Conservation (phyloP, 495 filamentous ascomycete genomes). For the Neurospora intermedia region DNA sequence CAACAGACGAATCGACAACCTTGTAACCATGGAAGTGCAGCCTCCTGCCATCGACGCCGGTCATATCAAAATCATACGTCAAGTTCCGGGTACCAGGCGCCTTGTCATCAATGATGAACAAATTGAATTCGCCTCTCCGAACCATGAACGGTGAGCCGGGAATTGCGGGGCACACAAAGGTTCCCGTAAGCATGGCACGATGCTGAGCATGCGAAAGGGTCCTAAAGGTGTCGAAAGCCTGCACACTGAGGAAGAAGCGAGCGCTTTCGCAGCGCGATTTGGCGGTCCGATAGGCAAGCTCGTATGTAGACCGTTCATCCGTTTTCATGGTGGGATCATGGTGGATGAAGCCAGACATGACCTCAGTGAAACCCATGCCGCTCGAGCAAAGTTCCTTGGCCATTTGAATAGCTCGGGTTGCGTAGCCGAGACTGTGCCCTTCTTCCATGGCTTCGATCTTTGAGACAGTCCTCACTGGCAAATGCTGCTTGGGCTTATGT, state of each 20-base stretch:
- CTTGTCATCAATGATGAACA: conserved; percentile 44
- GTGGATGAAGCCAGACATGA: conserved; percentile 54
- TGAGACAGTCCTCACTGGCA: conserved; percentile 3
- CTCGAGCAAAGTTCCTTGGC: conserved; percentile 33
- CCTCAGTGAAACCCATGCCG: conserved; percentile 50
- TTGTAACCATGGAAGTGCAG: conserved; percentile 54
- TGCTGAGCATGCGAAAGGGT: conserved; percentile 38
- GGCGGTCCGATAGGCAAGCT: conserved; percentile 43
- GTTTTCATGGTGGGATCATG: conserved; percentile 35
- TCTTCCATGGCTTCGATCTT: conserved; percentile 15
- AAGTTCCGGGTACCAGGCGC: conserved; percentile 47
- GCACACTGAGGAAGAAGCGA: conserved; percentile 50
- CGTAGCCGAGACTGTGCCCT: conserved; percentile 22
- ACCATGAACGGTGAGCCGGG: conserved; percentile 50
- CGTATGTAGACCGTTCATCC: conserved; percentile 39
- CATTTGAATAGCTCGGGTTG: conserved; percentile 28
- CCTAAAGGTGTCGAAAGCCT: conserved; percentile 38
- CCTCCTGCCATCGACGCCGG: conserved; percentile 36
- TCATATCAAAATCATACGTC: conserved; percentile 51
- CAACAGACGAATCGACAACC: conserved; percentile 47
- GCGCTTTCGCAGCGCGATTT: conserved; percentile 42
- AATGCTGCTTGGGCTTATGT: conserved; percentile 8
- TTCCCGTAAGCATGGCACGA: conserved; percentile 47
- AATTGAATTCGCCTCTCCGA: conserved; percentile 44
- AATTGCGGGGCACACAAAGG: conserved; percentile 49